These are phyloP conservation scores for Adansonia rubrostipa DNA, from an alignment of 441 rosid species.

Conservation along the genomic window DNA sequence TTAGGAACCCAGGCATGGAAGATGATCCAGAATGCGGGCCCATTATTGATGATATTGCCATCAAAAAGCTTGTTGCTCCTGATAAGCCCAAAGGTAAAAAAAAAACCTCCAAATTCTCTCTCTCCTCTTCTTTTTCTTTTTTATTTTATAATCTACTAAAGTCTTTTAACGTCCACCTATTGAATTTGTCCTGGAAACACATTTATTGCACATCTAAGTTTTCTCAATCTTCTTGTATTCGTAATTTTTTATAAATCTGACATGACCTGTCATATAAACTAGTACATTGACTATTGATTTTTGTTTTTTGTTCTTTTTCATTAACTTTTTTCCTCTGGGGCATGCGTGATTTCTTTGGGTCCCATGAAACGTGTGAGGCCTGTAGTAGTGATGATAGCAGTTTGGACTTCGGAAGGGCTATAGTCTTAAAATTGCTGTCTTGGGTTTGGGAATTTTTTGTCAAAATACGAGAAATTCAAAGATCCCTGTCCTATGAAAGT, in stretches of 20 bases:
- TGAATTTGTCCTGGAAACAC: no score
- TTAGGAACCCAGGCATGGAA: conserved; percentile 91
- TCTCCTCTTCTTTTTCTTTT: no score
- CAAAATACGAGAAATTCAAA: background rate
- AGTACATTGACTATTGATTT: background rate
- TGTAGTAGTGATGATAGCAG: background rate
- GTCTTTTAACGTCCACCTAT: no score
- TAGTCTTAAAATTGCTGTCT: background rate
- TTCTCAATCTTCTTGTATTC: no score
- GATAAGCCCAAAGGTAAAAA: conserved; percentile 68
- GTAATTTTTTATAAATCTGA: no score
- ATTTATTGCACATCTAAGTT: no score
- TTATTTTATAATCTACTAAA: no score
- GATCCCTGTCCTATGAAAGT: background rate
- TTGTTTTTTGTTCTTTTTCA: background rate
- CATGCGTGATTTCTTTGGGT: background rate
- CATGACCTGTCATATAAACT: no score
- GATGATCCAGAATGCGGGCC: conserved; percentile 98
- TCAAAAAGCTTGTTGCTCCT: conserved; percentile 82
- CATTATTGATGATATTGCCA: conserved; percentile 80
- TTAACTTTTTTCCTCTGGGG: background rate
- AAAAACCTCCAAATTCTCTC: no score
- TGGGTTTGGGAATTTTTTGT: background rate
- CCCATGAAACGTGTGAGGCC: background rate
- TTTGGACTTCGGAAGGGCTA: background rate